Evolutionary conservation across 1,139 yeast species (phyloP).

Genomic region (Kluyveromyces marxianus): DNA sequence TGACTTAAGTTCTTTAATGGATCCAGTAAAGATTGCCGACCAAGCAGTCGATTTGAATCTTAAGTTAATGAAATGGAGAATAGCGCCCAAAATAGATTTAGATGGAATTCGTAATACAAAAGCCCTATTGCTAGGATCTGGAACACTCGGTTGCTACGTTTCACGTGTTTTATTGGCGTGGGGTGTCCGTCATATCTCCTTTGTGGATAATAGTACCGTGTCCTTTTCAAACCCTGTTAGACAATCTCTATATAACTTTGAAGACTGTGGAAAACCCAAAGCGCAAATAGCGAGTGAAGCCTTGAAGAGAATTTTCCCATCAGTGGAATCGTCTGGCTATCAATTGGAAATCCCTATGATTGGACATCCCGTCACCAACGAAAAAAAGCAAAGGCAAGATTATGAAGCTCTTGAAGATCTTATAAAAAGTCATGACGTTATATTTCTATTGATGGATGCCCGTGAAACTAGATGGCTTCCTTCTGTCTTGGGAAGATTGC

Average conservation of each 20-base stretch:
- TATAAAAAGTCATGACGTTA: constrained; percentile 63
- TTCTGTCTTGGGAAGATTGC: constrained; percentile 64
- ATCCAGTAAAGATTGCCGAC: constrained; percentile 74
- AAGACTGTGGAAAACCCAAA: constrained; percentile 66
- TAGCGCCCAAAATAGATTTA: constrained; percentile 73
- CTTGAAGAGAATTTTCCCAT: constrained; percentile 67
- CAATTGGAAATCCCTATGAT: constrained; percentile 86
- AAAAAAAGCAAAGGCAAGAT: constrained; percentile 40
- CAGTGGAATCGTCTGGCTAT: constrained; percentile 56
- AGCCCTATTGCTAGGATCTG: constrained; percentile 85
- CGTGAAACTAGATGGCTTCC: constrained; percentile 97
- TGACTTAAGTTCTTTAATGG: constrained; percentile 69
- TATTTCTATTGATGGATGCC: constrained; percentile 83
- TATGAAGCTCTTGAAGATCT: constrained; percentile 46
- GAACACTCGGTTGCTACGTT: constrained; percentile 91
- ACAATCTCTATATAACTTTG: constrained; percentile 75
- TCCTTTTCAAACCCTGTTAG: constrained; percentile 94
- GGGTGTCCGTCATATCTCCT: constrained; percentile 82
- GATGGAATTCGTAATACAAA: constrained; percentile 52
- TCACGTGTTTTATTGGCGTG: constrained; percentile 82
- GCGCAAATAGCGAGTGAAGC: constrained; percentile 73
- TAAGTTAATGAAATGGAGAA: constrained; percentile 93
- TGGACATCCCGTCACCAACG: constrained; percentile 73
- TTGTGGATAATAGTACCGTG: constrained; percentile 83
- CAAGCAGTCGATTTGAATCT: constrained; percentile 89